A percentile compares a stretch with the other conserved stretches of the same genome.
Evolutionary conservation across 352 stramenopile species (phyloP).

Genomic region (Stephanocyclus meneghinianus): DNA sequence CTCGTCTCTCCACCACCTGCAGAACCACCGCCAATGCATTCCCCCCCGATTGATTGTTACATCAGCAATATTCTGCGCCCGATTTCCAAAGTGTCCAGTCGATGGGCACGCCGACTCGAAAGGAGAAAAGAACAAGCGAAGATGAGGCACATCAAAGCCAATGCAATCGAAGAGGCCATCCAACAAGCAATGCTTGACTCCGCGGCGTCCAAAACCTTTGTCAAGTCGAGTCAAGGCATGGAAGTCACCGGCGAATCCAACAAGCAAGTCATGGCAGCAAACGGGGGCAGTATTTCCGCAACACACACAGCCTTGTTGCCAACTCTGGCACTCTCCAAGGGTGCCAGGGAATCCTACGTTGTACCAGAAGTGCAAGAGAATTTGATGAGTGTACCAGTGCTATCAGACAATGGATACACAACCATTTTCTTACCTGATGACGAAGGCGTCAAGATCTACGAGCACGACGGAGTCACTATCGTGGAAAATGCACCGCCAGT

Average conservation of each 20-base stretch:
- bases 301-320: too few species aligned
- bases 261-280: too few species aligned
- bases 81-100: slow-evolving; percentile 6
- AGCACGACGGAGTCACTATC: background rate
- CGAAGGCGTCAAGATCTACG: slow-evolving; percentile 10
- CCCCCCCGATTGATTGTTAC: slow-evolving; percentile 2
- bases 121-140: background rate
- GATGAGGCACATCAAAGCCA: too few species aligned
- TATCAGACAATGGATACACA: slow-evolving; percentile 21
- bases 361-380: background rate
- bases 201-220: too few species aligned
- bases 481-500: background rate
- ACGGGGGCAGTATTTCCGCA: too few species aligned
- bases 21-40: background rate
- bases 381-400: slow-evolving; percentile 12
- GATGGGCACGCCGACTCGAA: slow-evolving; percentile 4
- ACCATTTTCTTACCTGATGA: slow-evolving; percentile 19
- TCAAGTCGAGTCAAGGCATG: too few species aligned
- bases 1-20: slow-evolving; percentile 7
- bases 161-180: too few species aligned
- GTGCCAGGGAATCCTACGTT: too few species aligned
- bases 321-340: too few species aligned
- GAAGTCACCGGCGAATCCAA: too few species aligned
- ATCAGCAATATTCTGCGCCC: background rate
- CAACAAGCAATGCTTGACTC: too few species aligned